phyloP scores from a whole-genome alignment of 352 stramenopile genomes.

The Elongisporangium senticosum region DNA sequence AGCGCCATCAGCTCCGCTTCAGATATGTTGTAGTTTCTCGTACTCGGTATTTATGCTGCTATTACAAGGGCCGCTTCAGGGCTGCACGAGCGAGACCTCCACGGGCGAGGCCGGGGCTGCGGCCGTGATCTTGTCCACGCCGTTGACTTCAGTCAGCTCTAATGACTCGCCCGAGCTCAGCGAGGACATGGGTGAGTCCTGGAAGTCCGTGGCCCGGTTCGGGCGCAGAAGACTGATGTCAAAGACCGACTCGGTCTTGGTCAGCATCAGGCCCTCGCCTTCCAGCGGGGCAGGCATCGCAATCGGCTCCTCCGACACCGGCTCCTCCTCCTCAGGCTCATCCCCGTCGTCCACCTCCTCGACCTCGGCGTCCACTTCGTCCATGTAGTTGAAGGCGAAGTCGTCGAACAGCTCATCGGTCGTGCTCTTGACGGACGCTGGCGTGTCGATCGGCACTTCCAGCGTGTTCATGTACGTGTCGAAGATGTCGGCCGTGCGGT shows the following conservation, averaged over 20 bases:
- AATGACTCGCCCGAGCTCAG: slow-evolving; percentile 29
- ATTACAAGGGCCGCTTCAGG: neutral
- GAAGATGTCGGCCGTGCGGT: slow-evolving; percentile 73
- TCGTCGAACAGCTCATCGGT: slow-evolving; percentile 71
- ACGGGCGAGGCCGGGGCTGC: slow-evolving; percentile 1
- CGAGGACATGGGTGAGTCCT: slow-evolving; percentile 48
- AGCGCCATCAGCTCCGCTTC: neutral
- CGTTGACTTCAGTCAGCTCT: neutral
- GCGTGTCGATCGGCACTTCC: slow-evolving; percentile 79
- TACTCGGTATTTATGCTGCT: neutral
- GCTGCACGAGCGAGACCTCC: slow-evolving; percentile 1
- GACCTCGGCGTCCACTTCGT: slow-evolving; percentile 31
- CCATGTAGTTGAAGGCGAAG: slow-evolving; percentile 84
- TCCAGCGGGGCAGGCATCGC: slow-evolving; percentile 12
- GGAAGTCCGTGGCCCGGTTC: slow-evolving; percentile 64
- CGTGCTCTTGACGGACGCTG: slow-evolving; percentile 68
- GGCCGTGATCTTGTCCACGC: neutral
- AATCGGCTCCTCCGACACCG: slow-evolving; percentile 20
- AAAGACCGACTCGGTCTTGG: slow-evolving; percentile 55
- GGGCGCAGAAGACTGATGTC: slow-evolving; percentile 69
- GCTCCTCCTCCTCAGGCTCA: slow-evolving; percentile 33
- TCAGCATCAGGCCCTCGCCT: slow-evolving; percentile 28
- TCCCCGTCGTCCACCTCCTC: slow-evolving; percentile 1
- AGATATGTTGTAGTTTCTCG: too few relatives aligned
- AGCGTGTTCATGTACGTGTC: slow-evolving; percentile 86